Evolutionary conservation across 2,329 filamentous ascomycete species (phyloP), one percentile per base, ranked within the genome.

Genomic region (Niveomyces coronatus): DNA sequence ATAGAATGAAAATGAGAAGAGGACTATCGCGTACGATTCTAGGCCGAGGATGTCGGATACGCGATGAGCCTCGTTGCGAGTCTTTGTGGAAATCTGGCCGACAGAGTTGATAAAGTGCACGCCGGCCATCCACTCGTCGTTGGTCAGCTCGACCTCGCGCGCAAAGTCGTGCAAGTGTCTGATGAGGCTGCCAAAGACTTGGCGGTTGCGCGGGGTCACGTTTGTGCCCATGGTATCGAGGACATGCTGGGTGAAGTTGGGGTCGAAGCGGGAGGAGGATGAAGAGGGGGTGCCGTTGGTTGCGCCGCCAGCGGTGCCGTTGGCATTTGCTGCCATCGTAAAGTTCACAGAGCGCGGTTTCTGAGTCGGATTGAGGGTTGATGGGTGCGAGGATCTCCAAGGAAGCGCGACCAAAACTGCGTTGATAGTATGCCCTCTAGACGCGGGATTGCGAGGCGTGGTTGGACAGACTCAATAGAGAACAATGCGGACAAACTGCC

Each of bases 151-250:
- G 46, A 84, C 74, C 53, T 88, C 83, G 41, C 83, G 76, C 40
- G 76, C 73, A 57, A 87, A 87, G 61, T 86, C 81, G 64, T 88
- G 83, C 42, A 88, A 67, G 63, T 87, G 82, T 34, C 63, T 67
- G 59, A 86, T 78, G 49, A 86, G 60, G 19, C 72, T 67, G 44
- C 66, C 58, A 51, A 87, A 64, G 50, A 87, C 67, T 46, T 74
- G 64, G 42, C 78, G 71, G 50, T 76, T 71, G 43, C 83, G 70
- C 41, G 80, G 74, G 37, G 70, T 64, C 10, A 76, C 76, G 50
- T 82, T 76, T 50, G 81, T 77, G 37, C 80, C 76, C 67, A 85
- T 86, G 49, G 77, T 70, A 46, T 83, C 72, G 54, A 87, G 68
- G 60, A 86, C 81, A 57, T 77, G 71, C 49, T 77, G 62, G 37